phyloP scores from a whole-genome alignment of 192 early-diverging fungal genomes.

The Coemansia sp. region DNA sequence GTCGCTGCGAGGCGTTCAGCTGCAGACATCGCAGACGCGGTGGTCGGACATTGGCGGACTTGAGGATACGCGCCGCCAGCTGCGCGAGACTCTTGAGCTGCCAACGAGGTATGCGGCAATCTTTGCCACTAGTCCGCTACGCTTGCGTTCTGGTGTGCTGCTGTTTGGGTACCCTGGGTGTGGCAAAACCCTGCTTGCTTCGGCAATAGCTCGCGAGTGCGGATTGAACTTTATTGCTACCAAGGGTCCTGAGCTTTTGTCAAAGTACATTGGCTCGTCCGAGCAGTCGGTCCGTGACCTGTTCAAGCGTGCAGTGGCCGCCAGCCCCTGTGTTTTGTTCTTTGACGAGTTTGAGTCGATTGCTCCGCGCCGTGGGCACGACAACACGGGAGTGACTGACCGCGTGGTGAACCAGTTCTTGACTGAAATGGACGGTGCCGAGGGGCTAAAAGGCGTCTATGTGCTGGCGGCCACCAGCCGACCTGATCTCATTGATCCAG shows the following conservation, averaged over 20 bases:
- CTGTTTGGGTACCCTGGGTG: constrained; percentile 98
- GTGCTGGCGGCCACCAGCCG: constrained; percentile 89
- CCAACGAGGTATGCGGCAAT: constrained; percentile 90
- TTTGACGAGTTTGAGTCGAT: constrained; percentile 99
- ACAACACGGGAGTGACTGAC: constrained; percentile 98
- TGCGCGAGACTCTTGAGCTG: constrained; percentile 94
- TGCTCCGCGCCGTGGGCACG: constrained; percentile 94
- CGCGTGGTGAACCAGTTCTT: constrained; percentile 98
- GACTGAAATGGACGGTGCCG: constrained; percentile 98
- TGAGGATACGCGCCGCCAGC: constrained; percentile 70
- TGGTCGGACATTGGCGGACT: constrained; percentile 93
- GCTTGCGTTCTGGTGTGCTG: constrained; percentile 88
- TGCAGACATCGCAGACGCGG: constrained; percentile 69
- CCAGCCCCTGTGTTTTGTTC: constrained; percentile 92
- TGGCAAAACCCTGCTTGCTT: constrained; percentile 95
- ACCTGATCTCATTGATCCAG: constrained; percentile 84
- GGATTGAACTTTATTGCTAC: constrained; percentile 95
- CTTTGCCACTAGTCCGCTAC: constrained; percentile 83
- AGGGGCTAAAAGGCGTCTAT: constrained; percentile 93
- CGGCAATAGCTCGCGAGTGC: constrained; percentile 94
- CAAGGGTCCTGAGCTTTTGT: constrained; percentile 96
- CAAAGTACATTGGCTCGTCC: constrained; percentile 98
- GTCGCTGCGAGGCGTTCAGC: constrained; percentile 74
- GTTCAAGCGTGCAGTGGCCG: constrained; percentile 90
- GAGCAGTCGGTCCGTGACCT: constrained; percentile 93